Evolutionary conservation across 176 grass and related monocot genomes (phyloP), one percentile per base, ranked within the genome.

Genomic region (Musa itinerans): DNA sequence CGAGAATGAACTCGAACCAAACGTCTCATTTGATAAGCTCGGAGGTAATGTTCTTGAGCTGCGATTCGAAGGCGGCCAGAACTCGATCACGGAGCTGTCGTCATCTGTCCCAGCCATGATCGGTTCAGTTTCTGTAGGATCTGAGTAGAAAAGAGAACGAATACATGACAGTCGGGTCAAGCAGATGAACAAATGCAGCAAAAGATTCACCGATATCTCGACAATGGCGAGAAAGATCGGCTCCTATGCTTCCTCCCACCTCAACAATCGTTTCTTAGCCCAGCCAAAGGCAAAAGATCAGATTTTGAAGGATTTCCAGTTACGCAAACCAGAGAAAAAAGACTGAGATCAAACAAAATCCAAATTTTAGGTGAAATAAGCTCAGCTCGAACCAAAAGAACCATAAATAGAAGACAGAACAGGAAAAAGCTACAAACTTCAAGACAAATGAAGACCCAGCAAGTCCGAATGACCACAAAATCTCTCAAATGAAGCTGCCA

Each of bases 21-120:
- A 92, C 16, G 92, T 85, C 54, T 92, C 93, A 66, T 88, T 90
- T 74, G 92, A 75, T 64, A 92, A 92, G 77, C 25, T 96, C 48
- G 89, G 85, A 66, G 92, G 83, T 73, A 92, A 65, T 13, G 83
- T 92, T 85, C 85, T 89, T 48, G 93, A 87, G 53, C 79, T 96
- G n/a, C 87, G 89, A 50, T 86, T 92, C 2, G 85, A 83, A 2
- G 68, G 82, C 85, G 92, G 77, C 93, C 93, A 96, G 11, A 90
- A 83, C 23, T 85, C 89, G 62, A 88, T 83, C 43, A 96, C 74
- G 63, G 87, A 79, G 49, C 66, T 79, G 53, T 75, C 83, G 63
- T 87, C 81, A 20, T 81, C 67, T 11, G 82, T 59, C 63, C 85
- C 77, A 1, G 64, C 66, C 85, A 83, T 92, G 77, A 76, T 76